Percentiles rank a stretch among this genome's conserved stretches.
Evolutionary conservation across 2,329 filamentous ascomycete species (phyloP).

Genomic region (Cordyceps tenuipes): DNA sequence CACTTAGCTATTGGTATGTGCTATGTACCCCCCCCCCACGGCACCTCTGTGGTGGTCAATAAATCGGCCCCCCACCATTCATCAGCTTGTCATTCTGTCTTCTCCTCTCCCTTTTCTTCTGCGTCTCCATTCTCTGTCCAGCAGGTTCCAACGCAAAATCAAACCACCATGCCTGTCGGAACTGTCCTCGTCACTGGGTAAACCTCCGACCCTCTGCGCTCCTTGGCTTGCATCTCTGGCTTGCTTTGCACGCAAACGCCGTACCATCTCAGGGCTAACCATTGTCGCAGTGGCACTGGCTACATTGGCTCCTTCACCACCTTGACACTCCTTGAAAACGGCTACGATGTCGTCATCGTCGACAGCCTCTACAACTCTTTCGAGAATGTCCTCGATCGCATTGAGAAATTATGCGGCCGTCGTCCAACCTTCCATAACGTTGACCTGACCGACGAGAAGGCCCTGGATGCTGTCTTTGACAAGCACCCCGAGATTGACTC

Average conservation of each 20-base stretch:
- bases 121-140: constrained; percentile 18
- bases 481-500: constrained; percentile 92
- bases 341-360: constrained; percentile 92
- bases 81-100: constrained; percentile 1
- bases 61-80: background rate
- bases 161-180: constrained; percentile 60
- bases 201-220: constrained; percentile 22
- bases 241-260: background rate
- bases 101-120: constrained; percentile 4
- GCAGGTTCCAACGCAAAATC: background rate
- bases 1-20: background rate
- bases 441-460: constrained; percentile 81
- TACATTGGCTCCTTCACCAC: constrained; percentile 98
- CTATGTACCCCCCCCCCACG: background rate
- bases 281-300: constrained; percentile 70
- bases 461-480: constrained; percentile 77
- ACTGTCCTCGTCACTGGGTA: constrained; percentile 92
- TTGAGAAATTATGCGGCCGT: constrained; percentile 87
- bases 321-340: constrained; percentile 83
- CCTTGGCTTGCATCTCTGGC: constrained; percentile 12
- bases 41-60: background rate
- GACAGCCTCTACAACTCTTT: constrained; percentile 98
- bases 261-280: constrained; percentile 8
- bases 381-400: constrained; percentile 82
- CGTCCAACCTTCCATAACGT: constrained; percentile 75